Evolutionary conservation across 768 basidiomycete species (phyloP), one percentile per base, ranked within the genome.

Genomic region (Lactarius sp.): DNA sequence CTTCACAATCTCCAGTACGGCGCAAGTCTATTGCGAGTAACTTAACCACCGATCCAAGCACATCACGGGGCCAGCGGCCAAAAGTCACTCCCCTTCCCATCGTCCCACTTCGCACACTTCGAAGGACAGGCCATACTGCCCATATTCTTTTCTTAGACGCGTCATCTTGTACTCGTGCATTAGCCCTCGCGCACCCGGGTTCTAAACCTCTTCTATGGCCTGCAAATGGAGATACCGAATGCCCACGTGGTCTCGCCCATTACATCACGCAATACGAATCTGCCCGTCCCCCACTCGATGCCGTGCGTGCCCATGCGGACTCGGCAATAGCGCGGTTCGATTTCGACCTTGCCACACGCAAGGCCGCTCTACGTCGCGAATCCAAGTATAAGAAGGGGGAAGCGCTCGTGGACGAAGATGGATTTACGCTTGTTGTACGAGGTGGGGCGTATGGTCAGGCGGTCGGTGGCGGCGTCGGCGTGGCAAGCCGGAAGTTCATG

Each of bases 341-440:
- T 70, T 85, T 85, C 71, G 81, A 87, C 62, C 76, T 82, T 46
- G 82, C 83, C 34, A 84, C 83, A 73, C 76, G 76, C 66, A 85
- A 80, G 71, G 61, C 61, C 0, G 51, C 58, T 4, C 56, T 67
- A 52, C 61, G 62, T 56, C 83, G 82, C 67, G 80, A 81, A 71
- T 83, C 84, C 27, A 80, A 83, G 71, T 91, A 89, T 70, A 81
- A 77, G 68, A 91, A 92, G 71, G 91, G 92, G 22, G 92, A 93
- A 70, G 92, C 90, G 6, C 80, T 96, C 60, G 90, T 96, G 49
- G 94, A 98, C 72, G 93, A 90, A 64, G 94, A 98, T 65, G 94
- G 94, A 2, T 98, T 96, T 73, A 96, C 93, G 12, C 83, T 98
- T 13, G 94, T 98, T 41, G 90, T 88, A n/a, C 81, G 94, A 42